phyloP scores from a whole-genome alignment of 192 early-diverging fungal genomes.

The Backusella liffmaniae region DNA sequence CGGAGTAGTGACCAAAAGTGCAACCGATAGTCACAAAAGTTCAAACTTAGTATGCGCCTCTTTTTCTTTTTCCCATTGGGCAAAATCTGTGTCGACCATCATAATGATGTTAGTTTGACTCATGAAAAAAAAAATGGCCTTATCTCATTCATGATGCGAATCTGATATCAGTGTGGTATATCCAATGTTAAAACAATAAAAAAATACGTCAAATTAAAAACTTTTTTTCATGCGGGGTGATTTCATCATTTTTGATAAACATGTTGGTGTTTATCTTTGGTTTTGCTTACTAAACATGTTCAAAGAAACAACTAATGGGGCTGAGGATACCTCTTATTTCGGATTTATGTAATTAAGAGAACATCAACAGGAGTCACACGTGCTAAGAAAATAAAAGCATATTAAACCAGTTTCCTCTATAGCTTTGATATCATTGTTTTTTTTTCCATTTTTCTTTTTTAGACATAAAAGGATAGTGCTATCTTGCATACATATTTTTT shows the following conservation, averaged over 20 bases:
- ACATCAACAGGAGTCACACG: neutral
- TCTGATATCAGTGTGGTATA: neutral
- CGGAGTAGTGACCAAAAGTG: neutral
- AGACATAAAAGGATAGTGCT: neutral
- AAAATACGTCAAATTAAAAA: neutral
- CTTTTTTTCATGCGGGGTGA: neutral
- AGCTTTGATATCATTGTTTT: neutral
- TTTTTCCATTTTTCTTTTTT: neutral
- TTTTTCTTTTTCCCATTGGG: slow-evolving; percentile 4
- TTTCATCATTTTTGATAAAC: neutral
- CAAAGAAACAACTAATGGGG: neutral
- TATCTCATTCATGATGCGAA: neutral
- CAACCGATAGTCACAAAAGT: neutral
- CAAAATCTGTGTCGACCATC: neutral
- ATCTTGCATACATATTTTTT: neutral
- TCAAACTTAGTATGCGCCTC: neutral
- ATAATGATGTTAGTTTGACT: neutral
- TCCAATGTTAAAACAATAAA: neutral
- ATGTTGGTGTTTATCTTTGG: neutral
- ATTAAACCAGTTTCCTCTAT: neutral
- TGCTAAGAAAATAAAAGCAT: neutral
- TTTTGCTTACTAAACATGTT: neutral
- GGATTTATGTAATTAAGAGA: neutral
- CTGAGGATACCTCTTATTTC: neutral
- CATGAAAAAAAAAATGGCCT: neutral